Evolutionary conservation across 805 yeast genomes (phyloP).

Genomic region (Wickerhamiella musiphila): DNA sequence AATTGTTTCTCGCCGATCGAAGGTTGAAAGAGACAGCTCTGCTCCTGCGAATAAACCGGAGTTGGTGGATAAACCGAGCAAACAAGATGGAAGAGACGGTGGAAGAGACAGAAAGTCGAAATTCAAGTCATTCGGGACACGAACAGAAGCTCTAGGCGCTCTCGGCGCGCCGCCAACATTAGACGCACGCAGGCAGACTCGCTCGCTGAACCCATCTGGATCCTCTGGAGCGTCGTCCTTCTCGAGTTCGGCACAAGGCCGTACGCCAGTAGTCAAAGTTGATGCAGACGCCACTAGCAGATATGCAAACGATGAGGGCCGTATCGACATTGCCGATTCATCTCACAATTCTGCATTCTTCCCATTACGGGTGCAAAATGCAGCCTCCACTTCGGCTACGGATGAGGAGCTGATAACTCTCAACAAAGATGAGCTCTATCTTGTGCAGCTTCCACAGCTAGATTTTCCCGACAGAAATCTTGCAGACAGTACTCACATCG

Average conservation of each 20-base stretch:
- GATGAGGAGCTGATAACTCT: slow-evolving; percentile 7
- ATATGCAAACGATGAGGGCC: slow-evolving; percentile 3
- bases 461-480: slow-evolving; percentile 15
- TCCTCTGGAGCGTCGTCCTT: not conserved
- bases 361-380: slow-evolving; percentile 8
- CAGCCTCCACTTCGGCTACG: not conserved
- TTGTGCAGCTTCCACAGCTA: slow-evolving; percentile 32
- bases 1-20: slow-evolving; percentile 64
- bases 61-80: slow-evolving; percentile 17
- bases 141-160: slow-evolving; percentile 22
- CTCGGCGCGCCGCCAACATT: slow-evolving; percentile 20
- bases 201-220: not conserved
- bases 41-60: slow-evolving; percentile 37
- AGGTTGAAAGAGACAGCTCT: slow-evolving; percentile 66
- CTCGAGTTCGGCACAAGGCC: slow-evolving; percentile 5
- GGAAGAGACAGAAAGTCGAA: slow-evolving; percentile 8
- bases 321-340: slow-evolving; percentile 8
- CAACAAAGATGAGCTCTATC: slow-evolving; percentile 17
- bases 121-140: slow-evolving; percentile 10
- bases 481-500: slow-evolving; percentile 8
- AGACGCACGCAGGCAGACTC: slow-evolving; percentile 5
- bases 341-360: slow-evolving; percentile 6
- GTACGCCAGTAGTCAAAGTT: not conserved
- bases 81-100: slow-evolving; percentile 5
- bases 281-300: not conserved